phyloP scores from a whole-genome alignment of 768 basidiomycete species.

The Auricularia sp. region DNA sequence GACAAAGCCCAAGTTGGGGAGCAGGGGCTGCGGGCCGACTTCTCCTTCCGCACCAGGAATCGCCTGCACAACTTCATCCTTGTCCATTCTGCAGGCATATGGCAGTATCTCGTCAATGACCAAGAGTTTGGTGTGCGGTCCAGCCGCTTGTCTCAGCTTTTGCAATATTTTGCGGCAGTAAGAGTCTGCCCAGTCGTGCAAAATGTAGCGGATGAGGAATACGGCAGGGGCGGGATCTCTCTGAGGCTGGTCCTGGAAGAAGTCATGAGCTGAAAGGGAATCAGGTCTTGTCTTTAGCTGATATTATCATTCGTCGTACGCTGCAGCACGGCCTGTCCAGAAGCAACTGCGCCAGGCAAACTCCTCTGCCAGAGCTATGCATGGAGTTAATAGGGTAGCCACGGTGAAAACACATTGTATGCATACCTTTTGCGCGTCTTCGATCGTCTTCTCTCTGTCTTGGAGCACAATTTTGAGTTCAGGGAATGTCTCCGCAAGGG shows the following conservation, averaged over 20 bases:
- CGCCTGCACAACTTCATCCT: too few species aligned
- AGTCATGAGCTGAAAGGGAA: neutral
- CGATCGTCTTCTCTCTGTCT: conserved; percentile 12
- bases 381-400: neutral
- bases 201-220: conserved; percentile 9
- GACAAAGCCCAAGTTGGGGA: too few species aligned
- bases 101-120: conserved; percentile 8
- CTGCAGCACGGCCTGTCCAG: conserved; percentile 7
- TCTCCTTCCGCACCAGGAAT: too few species aligned
- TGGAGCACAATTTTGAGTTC: conserved; percentile 13
- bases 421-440: conserved; percentile 6
- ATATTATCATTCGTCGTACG: neutral
- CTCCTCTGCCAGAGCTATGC: conserved; percentile 5
- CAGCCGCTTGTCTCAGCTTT: conserved; percentile 7
- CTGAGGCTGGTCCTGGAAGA: neutral
- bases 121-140: conserved; percentile 6
- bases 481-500: conserved; percentile 7
- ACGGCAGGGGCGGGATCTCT: conserved; percentile 4
- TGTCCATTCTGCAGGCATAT: conserved; percentile 6
- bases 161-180: conserved; percentile 6
- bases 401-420: neutral
- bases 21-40: too few species aligned
- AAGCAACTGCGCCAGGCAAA: conserved; percentile 5
- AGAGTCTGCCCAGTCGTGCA: conserved; percentile 14
- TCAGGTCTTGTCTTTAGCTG: neutral